Evolutionary conservation across 164 flowering plant species (phyloP), one percentile per base, ranked within the genome.

Genomic region (Liriodendron chinense): DNA sequence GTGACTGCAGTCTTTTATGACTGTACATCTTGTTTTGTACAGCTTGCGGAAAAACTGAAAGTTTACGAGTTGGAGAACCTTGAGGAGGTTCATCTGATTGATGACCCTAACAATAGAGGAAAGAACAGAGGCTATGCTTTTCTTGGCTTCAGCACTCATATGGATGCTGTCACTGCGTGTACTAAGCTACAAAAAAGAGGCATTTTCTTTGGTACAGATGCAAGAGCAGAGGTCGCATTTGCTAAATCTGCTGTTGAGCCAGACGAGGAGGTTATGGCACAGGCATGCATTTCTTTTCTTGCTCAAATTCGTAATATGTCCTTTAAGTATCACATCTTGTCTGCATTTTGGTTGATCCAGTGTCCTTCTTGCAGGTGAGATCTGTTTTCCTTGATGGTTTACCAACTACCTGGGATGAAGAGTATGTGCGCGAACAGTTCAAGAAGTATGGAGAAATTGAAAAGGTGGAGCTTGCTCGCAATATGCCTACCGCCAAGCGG

Each of bases 401-500:
- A 72, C 82, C 84, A 5, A 16, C 75, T 63, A 75, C 43, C 59
- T 82, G 82, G 84, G 84, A 82, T 68, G 82, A 82, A 69, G 50
- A 9, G 24, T 75, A 63, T 9, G 80, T 82, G 16, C 66, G 63
- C 0, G 69, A 79, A 20, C 80, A 74, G 9, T 72, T 82, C 23
- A 67, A 74, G 67, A 34, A 74, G 72, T 82, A 71, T 77, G 82
- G 84, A 67, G 82, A 79, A 69, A 77, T 82, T 72, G 78, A 77
- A 72, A 77, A 74, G 53, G 80, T 82, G 57, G 61, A 77, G 78
- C 84, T 82, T 69, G 84, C 84, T 74, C 76, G 81, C 69, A 72
- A 77, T 69, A 82, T 79, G 84, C 82, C 82, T 57, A 77, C 80
- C 64, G 84, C 84, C 76, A 82, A 79, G 75, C 80, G 82, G 47